Evolutionary conservation across 257 asterid species (phyloP), one percentile per base, ranked within the genome.

Genomic region (Jasminum sambac): DNA sequence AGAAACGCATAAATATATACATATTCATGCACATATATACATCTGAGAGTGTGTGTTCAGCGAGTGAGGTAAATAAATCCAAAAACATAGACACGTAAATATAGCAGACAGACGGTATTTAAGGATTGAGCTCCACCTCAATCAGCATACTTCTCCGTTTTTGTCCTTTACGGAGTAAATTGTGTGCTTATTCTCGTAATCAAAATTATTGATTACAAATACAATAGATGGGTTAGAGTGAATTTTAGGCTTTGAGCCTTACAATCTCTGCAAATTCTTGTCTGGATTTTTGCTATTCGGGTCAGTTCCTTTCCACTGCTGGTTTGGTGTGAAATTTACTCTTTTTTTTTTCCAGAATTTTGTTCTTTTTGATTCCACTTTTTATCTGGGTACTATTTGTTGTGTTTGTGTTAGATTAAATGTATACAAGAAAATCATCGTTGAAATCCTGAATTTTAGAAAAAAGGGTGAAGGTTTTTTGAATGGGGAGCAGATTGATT

Each of bases 271-370:
- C 72, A 60, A 21, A 61, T 30, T 75, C 72, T 74, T 57, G 44
- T 66, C 79, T 65, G 71, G 82, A 69, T 55, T 68, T 62, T 68
- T 78, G 63, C 72, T 61, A 38, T 50, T 61, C 77, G 67, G 83
- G 75, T 71, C 61, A 60, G 55, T 66, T 62, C 46, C 26, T 60
- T 36, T 11, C 11, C 40, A 2, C 46, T 0, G 8, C 13, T 14
- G 65, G 17, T 48, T 24, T 11, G 6, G 8, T 9, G 2, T 42
- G 46, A 24, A 23, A 12, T 42, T 8, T 46, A 40, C 64, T 23
- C 10, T 14, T 39, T 52, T 40, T 72, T 50, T 72, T 55, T 17
- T 17, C 62, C 62, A 62, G 62, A 58, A 41, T 60, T 63, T 68
- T 67, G 25, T 2, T 46, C 62, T 23, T 36, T 67, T 44, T 70